Evolutionary conservation across 768 basidiomycete species (phyloP).

Genomic region (Kwoniella bestiolae): DNA sequence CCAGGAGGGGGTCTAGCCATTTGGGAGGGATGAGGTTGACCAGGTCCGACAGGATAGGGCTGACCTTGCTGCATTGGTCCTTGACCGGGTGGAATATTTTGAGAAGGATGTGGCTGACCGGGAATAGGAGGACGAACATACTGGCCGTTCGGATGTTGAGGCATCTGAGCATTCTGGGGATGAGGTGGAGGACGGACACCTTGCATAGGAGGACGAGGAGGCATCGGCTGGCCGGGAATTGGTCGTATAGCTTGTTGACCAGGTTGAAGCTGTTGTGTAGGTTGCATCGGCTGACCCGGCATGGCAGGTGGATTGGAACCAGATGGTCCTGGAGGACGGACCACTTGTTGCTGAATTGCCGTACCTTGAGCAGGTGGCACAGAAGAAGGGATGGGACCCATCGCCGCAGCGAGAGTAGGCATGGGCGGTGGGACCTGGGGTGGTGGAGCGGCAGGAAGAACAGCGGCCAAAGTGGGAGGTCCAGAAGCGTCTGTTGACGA

Average conservation of each 20-base stretch:
- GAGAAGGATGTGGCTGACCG: constrained; percentile 7
- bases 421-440: constrained; percentile 4
- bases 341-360: not conserved
- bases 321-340: not conserved
- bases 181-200: constrained; percentile 17
- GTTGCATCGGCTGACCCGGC: constrained; percentile 9
- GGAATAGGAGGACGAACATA: not conserved
- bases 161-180: not conserved
- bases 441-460: constrained; percentile 13
- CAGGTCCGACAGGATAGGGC: not conserved
- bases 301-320: not conserved
- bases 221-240: constrained; percentile 16
- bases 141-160: constrained; percentile 3
- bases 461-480: constrained; percentile 8
- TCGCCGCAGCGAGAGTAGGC: constrained; percentile 24
- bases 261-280: constrained; percentile 1
- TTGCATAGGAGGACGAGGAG: constrained; percentile 14
- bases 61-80: not conserved
- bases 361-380: not conserved
- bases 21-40: constrained; percentile 15
- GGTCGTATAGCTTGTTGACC: constrained; percentile 12
- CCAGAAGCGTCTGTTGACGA: not conserved
- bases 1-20: constrained; percentile 17
- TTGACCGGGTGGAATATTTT: constrained; percentile 3
- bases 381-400: constrained; percentile 14